Evolutionary conservation across 148 eudicot species (phyloP).

Genomic region (Linanthus parryae): DNA sequence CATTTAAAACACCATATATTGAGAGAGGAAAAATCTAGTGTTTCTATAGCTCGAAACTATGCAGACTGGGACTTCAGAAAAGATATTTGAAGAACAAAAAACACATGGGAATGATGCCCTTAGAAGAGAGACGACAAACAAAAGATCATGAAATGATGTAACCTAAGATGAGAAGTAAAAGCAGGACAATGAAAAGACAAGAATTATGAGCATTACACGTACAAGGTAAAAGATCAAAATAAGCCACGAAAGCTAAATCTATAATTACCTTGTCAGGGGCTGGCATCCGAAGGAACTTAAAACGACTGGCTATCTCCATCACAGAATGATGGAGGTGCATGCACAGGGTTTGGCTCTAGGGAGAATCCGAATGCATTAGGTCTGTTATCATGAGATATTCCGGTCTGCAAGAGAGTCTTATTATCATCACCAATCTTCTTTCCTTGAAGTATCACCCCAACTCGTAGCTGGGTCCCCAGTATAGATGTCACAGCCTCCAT

Average conservation of each 20-base stretch:
- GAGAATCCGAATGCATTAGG: conserved; percentile 70
- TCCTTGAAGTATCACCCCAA: conserved; percentile 84
- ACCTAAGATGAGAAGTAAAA: too few relatives aligned
- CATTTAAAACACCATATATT: too few relatives aligned
- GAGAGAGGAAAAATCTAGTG: too few relatives aligned
- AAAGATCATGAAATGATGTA: too few relatives aligned
- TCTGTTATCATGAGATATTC: conserved; percentile 60
- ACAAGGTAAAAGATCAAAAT: neutral
- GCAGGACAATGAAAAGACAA: neutral
- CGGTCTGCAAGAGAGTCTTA: conserved; percentile 68
- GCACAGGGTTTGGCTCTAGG: conserved; percentile 61
- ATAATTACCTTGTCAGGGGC: conserved; percentile 57
- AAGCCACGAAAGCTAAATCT: neutral
- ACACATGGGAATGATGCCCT: too few relatives aligned
- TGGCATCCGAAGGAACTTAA: conserved; percentile 26
- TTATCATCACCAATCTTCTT: conserved; percentile 84
- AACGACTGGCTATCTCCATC: conserved; percentile 38
- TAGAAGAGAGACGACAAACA: too few relatives aligned
- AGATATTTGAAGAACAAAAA: too few relatives aligned
- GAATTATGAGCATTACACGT: conserved; percentile 6
- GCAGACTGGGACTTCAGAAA: too few relatives aligned
- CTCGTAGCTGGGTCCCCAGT: conserved; percentile 69
- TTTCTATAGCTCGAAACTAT: too few relatives aligned
- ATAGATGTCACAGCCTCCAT: conserved; percentile 85
- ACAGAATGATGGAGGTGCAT: conserved; percentile 20